Base-by-base conservation (phyloP, 805 yeast genomes). In the Starmerella bombi region DNA sequence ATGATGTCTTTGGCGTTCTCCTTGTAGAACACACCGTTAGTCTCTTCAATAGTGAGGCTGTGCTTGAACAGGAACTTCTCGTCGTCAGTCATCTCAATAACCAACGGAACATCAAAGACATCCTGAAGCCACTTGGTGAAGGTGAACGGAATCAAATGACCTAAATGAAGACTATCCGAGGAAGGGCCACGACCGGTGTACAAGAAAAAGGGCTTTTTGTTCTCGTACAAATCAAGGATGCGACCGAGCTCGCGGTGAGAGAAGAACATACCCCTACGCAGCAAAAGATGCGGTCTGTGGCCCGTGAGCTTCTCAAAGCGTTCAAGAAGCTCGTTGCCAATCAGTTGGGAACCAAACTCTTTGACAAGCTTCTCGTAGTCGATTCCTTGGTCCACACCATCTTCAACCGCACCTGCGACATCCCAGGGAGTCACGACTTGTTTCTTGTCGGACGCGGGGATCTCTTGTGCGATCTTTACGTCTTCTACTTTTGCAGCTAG, bases 151-250 rank as follows among this genome's bases (percentile, higher is more conserved):
- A 86, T 72, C 85, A 88, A 77, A 62, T 91, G 98, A 39, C 98
- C 98, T 65, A 91, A 69, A 60, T 91, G 98, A 82, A 91, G 79
- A 17, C 91, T 79, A 53, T 80, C 94, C 32, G 86, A 75, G 1
- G 94, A 81, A 28, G 98, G 97, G 4, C 98, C 98, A 60, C 98
- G 74, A 30, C 98, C 98, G 14, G 98, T 91, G 60, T 91, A 91
- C 47, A 91, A 65, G 66, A 88, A 91, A 62, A 91, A 91, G 23
- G 86, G 94, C 63, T 91, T 84, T 17, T 94, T 94, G 57, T 80
- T 82, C 64, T 91, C 97, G 60, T 91, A 84, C 51, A 85, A 62
- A 58, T 82, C 93, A 56, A 88, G 69, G 55, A 88, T 91, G 53
- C 65, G 72, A 54, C 58, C 62, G 37, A 65, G 46, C 41, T 65